Conservation (phyloP, 176 grass and related monocot species). For the Avena sativa region DNA sequence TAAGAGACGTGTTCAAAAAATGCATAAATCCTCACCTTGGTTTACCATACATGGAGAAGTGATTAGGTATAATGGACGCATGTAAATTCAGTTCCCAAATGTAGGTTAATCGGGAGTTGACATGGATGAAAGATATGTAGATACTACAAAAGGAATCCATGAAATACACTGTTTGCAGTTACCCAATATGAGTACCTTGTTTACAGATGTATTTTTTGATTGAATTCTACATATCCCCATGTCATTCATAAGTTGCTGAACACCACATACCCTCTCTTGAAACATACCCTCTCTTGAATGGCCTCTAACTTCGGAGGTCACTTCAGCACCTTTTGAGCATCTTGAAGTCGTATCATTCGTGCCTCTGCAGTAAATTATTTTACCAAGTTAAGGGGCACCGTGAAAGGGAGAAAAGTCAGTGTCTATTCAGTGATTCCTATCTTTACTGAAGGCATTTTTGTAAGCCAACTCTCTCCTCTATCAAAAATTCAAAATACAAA, state of each 20-base stretch:
- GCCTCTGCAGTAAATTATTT: slow-evolving; percentile 48
- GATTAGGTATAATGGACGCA: slow-evolving; percentile 96
- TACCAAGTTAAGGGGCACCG: slow-evolving; percentile 15
- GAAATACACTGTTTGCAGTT: not conserved
- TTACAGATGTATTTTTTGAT: not conserved
- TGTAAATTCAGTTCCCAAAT: slow-evolving; percentile 51
- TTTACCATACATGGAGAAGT: slow-evolving; percentile 85
- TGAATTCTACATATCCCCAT: too few species aligned
- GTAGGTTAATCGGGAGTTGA: slow-evolving; percentile 22
- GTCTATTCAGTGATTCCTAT: slow-evolving; percentile 37
- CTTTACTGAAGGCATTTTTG: slow-evolving; percentile 99
- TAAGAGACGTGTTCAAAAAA: not conserved
- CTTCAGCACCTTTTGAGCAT: too few species aligned
- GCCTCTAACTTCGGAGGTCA: too few species aligned
- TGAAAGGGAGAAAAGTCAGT: not conserved
- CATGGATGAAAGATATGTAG: too few species aligned
- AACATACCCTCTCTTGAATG: too few species aligned
- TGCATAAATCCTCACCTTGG: slow-evolving; percentile 63
- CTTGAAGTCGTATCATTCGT: not conserved
- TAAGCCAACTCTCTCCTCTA: slow-evolving; percentile 92
- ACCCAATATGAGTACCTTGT: not conserved
- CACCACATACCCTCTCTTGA: too few species aligned
- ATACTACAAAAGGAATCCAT: slow-evolving; percentile 17
- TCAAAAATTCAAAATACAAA: slow-evolving; percentile 34
- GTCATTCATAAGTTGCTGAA: too few species aligned